Evolutionary conservation across 73 alveolate species (phyloP), one percentile per base, ranked within the genome.

Genomic region (Paramecium bursaria): DNA sequence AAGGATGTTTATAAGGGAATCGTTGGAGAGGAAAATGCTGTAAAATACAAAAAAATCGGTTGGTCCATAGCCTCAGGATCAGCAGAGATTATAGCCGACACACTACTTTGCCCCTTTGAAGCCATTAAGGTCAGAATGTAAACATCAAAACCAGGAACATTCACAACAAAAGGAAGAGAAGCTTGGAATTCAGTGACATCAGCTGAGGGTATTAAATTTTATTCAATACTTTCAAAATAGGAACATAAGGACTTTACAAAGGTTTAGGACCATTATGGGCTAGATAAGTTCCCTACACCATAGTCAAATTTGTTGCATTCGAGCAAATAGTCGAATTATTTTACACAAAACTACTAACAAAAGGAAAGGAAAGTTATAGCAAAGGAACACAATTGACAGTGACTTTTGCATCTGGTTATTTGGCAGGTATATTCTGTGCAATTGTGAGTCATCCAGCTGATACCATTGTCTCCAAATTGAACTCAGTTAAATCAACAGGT

Each of bases 261-360:
- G 96, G 97, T 30, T 88, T 94, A 14, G 60, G 92, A 30, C 98
- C 98, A 13, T 96, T 94, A 31, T 94, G 97, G 97, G 74, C 85
- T 60, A 87, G 98, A 73, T 95, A 94, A 82, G 88, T 94, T 49
- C 97, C 98, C 35, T 94, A 92, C 95, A 94, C 98, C 17, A 93
- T 93, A 85, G 95, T 93, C 75, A 94, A 94, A 90, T 94, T 94
- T 87, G 96, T 90, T 33, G 93, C 95, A 52, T 94, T 94, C 86
- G 97, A 94, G 75, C 88, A 90, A 74, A 88, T 92, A 51, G 98
- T 94, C 30, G 87, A 85, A 51, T 75, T 88, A 55, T 73, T 91
- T 86, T 94, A 92, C 88, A 79, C 54, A 5, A 67, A 94, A 74
- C 75, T 93, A 30, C 85, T 94, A 76, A 92, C 95, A 1, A 49